Base-by-base conservation (phyloP, 139 green algal genomes). In the Chlamydomonas eustigma region DNA sequence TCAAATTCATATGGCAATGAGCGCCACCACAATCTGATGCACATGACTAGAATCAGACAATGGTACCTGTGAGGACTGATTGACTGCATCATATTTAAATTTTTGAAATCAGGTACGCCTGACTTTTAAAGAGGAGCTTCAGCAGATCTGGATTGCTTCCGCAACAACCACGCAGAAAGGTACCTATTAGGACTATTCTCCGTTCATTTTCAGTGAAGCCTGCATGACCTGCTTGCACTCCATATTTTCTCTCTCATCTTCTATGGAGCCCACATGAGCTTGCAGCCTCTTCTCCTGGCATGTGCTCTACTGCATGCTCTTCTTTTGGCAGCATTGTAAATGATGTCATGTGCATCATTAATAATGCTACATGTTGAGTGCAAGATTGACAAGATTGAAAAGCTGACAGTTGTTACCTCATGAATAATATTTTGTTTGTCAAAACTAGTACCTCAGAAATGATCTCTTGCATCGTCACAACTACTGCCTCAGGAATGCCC, bases 81-180 rank as follows among this genome's bases (percentile, higher is more conserved):
- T 18, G 44, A 58, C 12, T 58, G 44, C 44, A 58, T 12, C 18
- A 58, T 58, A 12, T 28, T 18, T 28, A 18, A 58, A 12, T 58
- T 18, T 28, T 58, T 12, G 44, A 58, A 28, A 12, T 58, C 44
- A 90, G 86, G 81, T 92, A 39, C 82, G 87, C 38, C 75, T 92
- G 32, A 92, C 87, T 0, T 92, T 92, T 78, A 91, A 91, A 74
- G 71, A 77, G 22, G 83, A 88, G 63, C 36, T 86, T 71, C 75
- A 84, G 79, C 84, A 92, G 78, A 39, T 92, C 1, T 92, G 87
- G 87, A 79, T 92, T 28, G 86, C 81, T n/a, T 85, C 76, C 4
- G 81, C 80, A 1, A 74, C 77, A 30, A 67, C 35, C 32, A 92
- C 87, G 2, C 87, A 91, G 37, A 88, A 85, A 64, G 78, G 84